Percentiles rank a stretch among this genome's conserved stretches.
Evolutionary conservation across 1,284 basidiomycete genomes (phyloP).

Genomic region (Chalciporus sp.): DNA sequence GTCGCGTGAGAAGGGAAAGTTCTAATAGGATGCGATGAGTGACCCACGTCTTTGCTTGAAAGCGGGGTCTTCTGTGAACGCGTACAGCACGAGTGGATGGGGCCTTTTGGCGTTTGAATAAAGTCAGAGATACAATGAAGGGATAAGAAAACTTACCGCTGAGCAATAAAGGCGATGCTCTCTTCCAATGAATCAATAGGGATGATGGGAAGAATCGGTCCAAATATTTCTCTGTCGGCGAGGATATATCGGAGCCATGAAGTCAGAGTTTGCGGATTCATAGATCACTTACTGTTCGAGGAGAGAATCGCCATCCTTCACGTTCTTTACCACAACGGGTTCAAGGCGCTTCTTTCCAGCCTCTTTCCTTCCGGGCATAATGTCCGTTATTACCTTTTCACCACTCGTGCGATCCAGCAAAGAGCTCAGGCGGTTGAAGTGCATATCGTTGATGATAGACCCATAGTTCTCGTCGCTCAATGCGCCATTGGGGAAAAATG

Average conservation of each 20-base stretch:
- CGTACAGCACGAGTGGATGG: slow-evolving; percentile 32
- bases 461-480: slow-evolving; percentile 19
- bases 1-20: not conserved
- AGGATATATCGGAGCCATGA: not conserved
- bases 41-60: slow-evolving; percentile 26
- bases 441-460: slow-evolving; percentile 24
- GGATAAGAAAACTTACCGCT: slow-evolving; percentile 36
- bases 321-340: slow-evolving; percentile 23
- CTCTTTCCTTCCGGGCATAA: slow-evolving; percentile 46
- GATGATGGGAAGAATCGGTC: slow-evolving; percentile 67
- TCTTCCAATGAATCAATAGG: slow-evolving; percentile 49
- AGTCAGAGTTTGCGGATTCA: not conserved
- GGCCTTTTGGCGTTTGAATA: slow-evolving; percentile 19
- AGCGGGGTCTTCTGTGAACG: slow-evolving; percentile 31
- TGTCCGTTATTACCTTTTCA: slow-evolving; percentile 46
- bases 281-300: slow-evolving; percentile 28
- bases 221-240: slow-evolving; percentile 60
- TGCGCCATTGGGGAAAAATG: slow-evolving; percentile 35
- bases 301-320: slow-evolving; percentile 24
- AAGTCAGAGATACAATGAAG: not conserved
- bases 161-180: slow-evolving; percentile 44
- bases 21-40: not conserved
- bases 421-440: slow-evolving; percentile 26
- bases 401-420: slow-evolving; percentile 58
- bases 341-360: slow-evolving; percentile 35